Percentiles rank a stretch among this genome's conserved stretches.
Conservation (phyloP, 257 asterid species). For the Mitragyna speciosa region DNA sequence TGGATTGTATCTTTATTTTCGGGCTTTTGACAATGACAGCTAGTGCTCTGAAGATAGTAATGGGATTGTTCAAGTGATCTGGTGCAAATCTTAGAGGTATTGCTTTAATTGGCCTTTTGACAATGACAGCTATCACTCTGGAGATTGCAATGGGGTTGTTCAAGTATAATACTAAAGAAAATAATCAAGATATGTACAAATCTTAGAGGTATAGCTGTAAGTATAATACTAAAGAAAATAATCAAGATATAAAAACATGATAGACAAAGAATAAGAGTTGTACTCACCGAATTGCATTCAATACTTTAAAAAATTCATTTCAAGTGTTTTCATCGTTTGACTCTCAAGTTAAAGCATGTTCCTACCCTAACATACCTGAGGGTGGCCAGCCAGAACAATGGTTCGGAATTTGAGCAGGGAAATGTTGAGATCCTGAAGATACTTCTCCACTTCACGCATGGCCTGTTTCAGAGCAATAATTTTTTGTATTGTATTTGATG, state of each 20-base stretch:
- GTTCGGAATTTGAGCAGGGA: slow-evolving; percentile 82
- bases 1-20: too few relatives aligned
- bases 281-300: not conserved
- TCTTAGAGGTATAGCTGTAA: too few relatives aligned
- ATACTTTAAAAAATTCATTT: not conserved
- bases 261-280: not conserved
- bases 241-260: not conserved
- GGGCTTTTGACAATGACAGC: too few relatives aligned
- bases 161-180: not conserved
- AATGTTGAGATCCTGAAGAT: slow-evolving; percentile 76
- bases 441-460: slow-evolving; percentile 82
- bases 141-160: too few relatives aligned
- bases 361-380: slow-evolving; percentile 59
- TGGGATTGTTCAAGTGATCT: not conserved
- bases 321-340: not conserved
- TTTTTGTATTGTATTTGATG: slow-evolving; percentile 89
- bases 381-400: slow-evolving; percentile 80
- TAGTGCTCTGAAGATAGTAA: too few relatives aligned
- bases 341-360: not conserved
- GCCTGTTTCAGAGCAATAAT: slow-evolving; percentile 91
- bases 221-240: not conserved
- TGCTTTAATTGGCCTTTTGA: too few relatives aligned
- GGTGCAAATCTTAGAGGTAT: not conserved
- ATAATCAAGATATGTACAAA: not conserved
- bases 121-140: too few relatives aligned